Evolutionary conservation across 345 rosid genomes (phyloP), one percentile per base, ranked within the genome.

Genomic region (Jatropha curcas): DNA sequence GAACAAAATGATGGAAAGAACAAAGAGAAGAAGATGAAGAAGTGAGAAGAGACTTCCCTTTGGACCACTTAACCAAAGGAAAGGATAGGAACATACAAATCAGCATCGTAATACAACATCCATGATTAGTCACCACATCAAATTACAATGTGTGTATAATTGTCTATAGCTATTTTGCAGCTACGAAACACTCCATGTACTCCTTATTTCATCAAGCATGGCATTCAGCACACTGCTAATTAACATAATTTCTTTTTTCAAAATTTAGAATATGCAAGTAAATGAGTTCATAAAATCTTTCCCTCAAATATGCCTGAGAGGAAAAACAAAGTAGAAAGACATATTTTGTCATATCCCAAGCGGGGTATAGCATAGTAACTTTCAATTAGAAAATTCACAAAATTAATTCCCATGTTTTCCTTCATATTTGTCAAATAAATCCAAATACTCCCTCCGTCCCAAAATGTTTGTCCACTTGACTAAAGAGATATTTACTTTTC

Each of bases 351-450:
- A 33, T 30, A 28, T 4, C 7, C 14, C 43, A 50, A 52, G 14
- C 16, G 11, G 58, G 39, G 10, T 34, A 31, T 48, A 30, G 22
- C 9, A 67, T 10, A 11, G 35, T n/a, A 9, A 24, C 16, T 50
- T 51, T 31, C 59, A 67, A 50, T 30, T 25, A 28, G 50, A 67
- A 11, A n/a, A 65, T 28, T 45, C 28, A 65, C 56, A 11, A 65
- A 24, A 20, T 65, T 43, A 28, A 48, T 65, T 46, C 35, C 45
- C 39, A 24, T 19, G 69, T 13, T 48, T 46, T 48, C 58, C 59
- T 4, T 34, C 58, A 30, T 50, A 10, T 33, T 50, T n/a, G 56
- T 35, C 16, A 67, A 8, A 48, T 1, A 34, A 67, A 22, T 31
- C 14, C 50, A 31, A 30, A 10, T n/a, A n/a, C n/a, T n/a, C n/a